Percentiles rank a stretch among this genome's conserved stretches.
Evolutionary conservation across 1,139 yeast genomes (phyloP).

Genomic region (Pichia sp.): DNA sequence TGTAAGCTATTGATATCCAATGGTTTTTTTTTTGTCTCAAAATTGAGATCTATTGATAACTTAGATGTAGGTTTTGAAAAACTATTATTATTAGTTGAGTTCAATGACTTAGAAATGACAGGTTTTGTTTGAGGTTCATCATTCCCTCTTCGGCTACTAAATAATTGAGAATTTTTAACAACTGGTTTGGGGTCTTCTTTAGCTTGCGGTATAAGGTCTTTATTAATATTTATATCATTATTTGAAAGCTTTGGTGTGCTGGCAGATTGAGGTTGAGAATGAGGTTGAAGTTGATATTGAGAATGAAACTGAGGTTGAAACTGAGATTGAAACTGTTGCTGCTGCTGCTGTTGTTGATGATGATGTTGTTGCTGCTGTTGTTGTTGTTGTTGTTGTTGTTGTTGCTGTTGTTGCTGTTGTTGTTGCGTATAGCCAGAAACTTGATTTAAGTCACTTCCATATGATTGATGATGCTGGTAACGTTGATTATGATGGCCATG

Average conservation of each 20-base stretch:
- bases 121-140: background rate
- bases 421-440: background rate
- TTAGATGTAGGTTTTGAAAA: background rate
- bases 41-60: background rate
- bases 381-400: background rate
- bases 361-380: background rate
- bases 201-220: background rate
- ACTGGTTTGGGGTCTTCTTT: background rate
- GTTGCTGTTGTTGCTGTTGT: background rate
- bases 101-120: background rate
- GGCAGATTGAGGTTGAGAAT: background rate
- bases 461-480: slow-evolving; percentile 2
- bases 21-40: slow-evolving; percentile 1
- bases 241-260: background rate
- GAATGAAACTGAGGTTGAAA: background rate
- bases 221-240: background rate
- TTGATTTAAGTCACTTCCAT: background rate
- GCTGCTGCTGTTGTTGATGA: background rate
- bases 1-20: slow-evolving; percentile 13
- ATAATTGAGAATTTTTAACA: background rate
- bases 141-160: slow-evolving; percentile 11
- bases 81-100: background rate
- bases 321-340: background rate
- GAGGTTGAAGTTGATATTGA: background rate
- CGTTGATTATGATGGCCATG: slow-evolving; percentile 3